A percentile compares a stretch with the other conserved stretches of the same genome.
Conservation (phyloP, 208 protist species). For the Trypanosoma platydactyli region DNA sequence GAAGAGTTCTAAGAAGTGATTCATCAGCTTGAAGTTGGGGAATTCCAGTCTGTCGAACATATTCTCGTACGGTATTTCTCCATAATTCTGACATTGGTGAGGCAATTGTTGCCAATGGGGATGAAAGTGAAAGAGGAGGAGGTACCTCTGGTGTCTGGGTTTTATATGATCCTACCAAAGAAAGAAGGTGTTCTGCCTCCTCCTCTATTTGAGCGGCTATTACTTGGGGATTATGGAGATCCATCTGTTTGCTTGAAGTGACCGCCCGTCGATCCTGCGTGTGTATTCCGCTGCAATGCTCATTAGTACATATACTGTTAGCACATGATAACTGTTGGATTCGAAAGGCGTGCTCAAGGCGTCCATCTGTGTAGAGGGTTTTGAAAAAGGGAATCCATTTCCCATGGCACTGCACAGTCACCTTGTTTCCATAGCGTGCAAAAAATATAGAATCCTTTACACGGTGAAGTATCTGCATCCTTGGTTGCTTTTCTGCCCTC, state of each 20-base stretch:
- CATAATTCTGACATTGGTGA: conserved; percentile 76
- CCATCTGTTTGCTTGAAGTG: conserved; percentile 66
- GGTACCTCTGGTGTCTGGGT: conserved; percentile 25
- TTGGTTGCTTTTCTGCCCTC: conserved; percentile 55
- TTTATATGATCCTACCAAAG: conserved; percentile 17
- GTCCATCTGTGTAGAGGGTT: conserved; percentile 81
- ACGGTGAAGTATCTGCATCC: conserved; percentile 54
- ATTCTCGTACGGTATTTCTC: conserved; percentile 79
- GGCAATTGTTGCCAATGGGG: conserved; percentile 33
- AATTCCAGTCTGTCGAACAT: conserved; percentile 79
- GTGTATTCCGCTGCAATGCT: conserved; percentile 83
- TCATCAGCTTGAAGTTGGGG: conserved; percentile 78
- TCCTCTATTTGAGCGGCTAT: conserved; percentile 59
- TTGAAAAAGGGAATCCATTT: conserved; percentile 90
- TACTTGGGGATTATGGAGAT: conserved; percentile 62
- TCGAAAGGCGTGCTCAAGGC: conserved; percentile 82
- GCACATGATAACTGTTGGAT: conserved; percentile 57
- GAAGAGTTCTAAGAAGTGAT: conserved; percentile 68
- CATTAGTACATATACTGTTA: conserved; percentile 53
- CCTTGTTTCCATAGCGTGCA: conserved; percentile 86
- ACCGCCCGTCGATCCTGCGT: conserved; percentile 63
- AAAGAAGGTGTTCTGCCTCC: conserved; percentile 66
- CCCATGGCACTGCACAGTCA: conserved; percentile 76
- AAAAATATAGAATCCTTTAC: conserved; percentile 89
- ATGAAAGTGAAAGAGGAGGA: conserved; percentile 34